These are phyloP conservation scores for Gnomoniopsis sp. DNA, from an alignment of 2,329 filamentous ascomycete species.

Conservation along the genomic window DNA sequence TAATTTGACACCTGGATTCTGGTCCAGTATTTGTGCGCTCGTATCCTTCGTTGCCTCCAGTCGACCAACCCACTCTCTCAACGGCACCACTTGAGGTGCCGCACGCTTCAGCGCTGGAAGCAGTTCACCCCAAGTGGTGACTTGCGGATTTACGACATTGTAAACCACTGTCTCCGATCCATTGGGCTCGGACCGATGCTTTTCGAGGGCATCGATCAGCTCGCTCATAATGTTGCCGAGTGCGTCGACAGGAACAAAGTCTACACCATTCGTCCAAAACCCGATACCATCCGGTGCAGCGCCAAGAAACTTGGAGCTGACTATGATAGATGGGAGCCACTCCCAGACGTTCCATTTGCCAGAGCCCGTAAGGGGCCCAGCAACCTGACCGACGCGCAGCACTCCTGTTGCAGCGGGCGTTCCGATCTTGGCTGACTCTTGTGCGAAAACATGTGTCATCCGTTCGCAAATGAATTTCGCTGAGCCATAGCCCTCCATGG, in stretches of 20 bases:
- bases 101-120: conserved; percentile 5
- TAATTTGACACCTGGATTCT: conserved; percentile 15
- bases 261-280: conserved; percentile 15
- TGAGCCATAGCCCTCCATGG: conserved; percentile 25
- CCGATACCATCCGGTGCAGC: conserved; percentile 22
- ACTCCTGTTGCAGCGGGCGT: conserved; percentile 11
- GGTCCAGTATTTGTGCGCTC: conserved; percentile 7
- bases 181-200: neutral
- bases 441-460: conserved; percentile 23
- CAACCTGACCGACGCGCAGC: conserved; percentile 26
- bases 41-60: conserved; percentile 6
- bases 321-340: conserved; percentile 26
- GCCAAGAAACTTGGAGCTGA: conserved; percentile 25
- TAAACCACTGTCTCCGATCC: conserved; percentile 1
- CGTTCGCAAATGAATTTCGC: conserved; percentile 29
- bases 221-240: conserved; percentile 24
- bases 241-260: conserved; percentile 27
- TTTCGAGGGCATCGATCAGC: conserved; percentile 20
- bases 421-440: conserved; percentile 11
- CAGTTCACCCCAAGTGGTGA: conserved; percentile 5
- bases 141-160: conserved; percentile 10
- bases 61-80: conserved; percentile 7
- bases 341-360: conserved; percentile 27
- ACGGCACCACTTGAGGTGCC: conserved; percentile 1
- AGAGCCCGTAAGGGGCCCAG: conserved; percentile 21